phyloP scores from a whole-genome alignment of 176 grass and related monocot species.

The Juncus effusus region DNA sequence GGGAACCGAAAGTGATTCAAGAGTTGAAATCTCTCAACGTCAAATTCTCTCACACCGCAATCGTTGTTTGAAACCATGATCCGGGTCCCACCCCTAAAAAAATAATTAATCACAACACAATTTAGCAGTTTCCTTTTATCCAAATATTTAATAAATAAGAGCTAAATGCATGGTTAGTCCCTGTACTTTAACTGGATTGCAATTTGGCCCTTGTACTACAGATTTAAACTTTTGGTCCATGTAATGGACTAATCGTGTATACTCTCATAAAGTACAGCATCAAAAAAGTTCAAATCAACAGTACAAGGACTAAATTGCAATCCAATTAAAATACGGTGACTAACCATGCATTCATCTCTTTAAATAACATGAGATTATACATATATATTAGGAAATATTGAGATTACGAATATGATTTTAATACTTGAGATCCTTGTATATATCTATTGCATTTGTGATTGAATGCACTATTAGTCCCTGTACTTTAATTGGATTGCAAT shows the following conservation, averaged over 20 bases:
- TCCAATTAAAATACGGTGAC: too few species aligned
- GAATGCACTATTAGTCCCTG: conserved; percentile 2
- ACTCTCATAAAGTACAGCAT: too few species aligned
- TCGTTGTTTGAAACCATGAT: conserved; percentile 87
- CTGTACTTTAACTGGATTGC: too few species aligned
- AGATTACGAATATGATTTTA: background rate
- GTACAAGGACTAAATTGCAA: too few species aligned
- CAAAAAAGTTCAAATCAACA: too few species aligned
- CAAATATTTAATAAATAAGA: background rate
- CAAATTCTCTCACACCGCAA: conserved; percentile 68
- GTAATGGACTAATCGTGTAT: background rate
- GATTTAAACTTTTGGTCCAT: background rate
- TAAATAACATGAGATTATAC: background rate
- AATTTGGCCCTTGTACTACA: too few species aligned
- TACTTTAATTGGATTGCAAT: too few species aligned
- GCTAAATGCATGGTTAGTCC: background rate
- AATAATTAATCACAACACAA: conserved; percentile 17
- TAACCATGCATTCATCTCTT: background rate
- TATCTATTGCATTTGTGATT: conserved; percentile 89
- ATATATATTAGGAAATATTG: background rate
- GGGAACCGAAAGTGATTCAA: conserved; percentile 67
- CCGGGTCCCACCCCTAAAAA: conserved; percentile 53
- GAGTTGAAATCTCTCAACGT: conserved; percentile 79
- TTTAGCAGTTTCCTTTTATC: conserved; percentile 20
- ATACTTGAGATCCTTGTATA: conserved; percentile 65